Conservation (phyloP, 2,329 filamentous ascomycete species). For the Akanthomyces lecanii region DNA sequence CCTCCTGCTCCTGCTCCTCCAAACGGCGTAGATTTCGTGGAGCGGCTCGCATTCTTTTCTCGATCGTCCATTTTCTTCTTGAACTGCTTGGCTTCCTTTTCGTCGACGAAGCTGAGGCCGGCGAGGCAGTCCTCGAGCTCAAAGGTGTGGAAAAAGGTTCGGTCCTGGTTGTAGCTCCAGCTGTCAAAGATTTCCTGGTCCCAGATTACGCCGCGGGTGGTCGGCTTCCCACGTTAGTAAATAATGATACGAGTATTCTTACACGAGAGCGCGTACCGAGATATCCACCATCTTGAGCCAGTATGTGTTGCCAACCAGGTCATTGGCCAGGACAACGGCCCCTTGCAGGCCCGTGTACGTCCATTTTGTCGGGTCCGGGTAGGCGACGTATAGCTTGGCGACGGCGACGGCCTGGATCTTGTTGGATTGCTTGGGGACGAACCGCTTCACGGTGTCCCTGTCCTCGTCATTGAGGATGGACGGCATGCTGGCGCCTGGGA, state of each 20-base stretch:
- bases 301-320: conserved; percentile 90
- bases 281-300: conserved; percentile 98
- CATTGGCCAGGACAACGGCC: conserved; percentile 85
- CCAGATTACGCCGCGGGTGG: conserved; percentile 84
- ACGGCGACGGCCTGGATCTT: conserved; percentile 97
- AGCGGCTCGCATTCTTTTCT: conserved; percentile 92
- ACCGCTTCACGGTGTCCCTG: conserved; percentile 93
- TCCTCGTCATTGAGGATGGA: conserved; percentile 83
- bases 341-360: conserved; percentile 91
- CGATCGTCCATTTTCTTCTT: conserved; percentile 96
- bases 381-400: conserved; percentile 86
- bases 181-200: conserved; percentile 97
- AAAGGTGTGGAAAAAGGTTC: conserved; percentile 96
- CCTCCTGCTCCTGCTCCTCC: conserved; percentile 50
- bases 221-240: conserved; percentile 47
- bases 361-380: conserved; percentile 83
- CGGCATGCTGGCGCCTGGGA: conserved; percentile 42
- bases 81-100: conserved; percentile 96
- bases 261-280: conserved; percentile 55
- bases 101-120: conserved; percentile 87
- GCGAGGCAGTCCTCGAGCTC: conserved; percentile 91
- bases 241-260: neutral
- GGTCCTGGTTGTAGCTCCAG: conserved; percentile 93
- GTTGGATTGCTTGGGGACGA: conserved; percentile 89
- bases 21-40: conserved; percentile 75